Evolutionary conservation across 2,329 filamentous ascomycete species (phyloP).

Genomic region (Alternaria hordeiaustralica): DNA sequence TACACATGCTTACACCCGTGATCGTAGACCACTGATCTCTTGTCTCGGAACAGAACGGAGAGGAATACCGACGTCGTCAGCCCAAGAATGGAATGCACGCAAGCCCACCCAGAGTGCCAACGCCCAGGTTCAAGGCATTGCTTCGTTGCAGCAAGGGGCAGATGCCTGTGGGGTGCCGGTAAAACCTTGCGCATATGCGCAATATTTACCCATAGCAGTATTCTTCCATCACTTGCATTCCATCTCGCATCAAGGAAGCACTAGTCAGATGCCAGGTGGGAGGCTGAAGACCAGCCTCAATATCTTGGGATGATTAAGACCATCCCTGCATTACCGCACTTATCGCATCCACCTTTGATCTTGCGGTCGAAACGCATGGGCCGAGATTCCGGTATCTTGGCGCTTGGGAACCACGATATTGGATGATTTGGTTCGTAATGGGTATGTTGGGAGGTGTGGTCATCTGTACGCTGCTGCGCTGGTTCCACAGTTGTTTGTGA

Average conservation of each 20-base stretch:
- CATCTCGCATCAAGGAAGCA: neutral
- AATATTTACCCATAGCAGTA: neutral
- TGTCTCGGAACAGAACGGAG: neutral
- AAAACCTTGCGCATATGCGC: neutral
- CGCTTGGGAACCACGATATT: neutral
- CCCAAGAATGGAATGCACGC: neutral
- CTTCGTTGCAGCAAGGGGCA: neutral
- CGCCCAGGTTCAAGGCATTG: neutral
- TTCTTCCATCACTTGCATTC: neutral
- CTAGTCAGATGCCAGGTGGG: neutral
- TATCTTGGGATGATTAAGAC: neutral
- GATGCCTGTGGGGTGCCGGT: neutral
- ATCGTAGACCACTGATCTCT: neutral
- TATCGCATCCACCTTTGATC: neutral
- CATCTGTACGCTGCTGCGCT: neutral
- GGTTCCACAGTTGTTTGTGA: neutral
- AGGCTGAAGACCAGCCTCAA: neutral
- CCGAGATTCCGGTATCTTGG: neutral
- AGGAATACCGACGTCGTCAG: neutral
- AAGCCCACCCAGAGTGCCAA: neutral
- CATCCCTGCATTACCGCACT: neutral
- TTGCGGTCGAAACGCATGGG: neutral
- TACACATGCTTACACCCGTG: neutral
- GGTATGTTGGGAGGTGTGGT: neutral
- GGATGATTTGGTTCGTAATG: neutral